These are phyloP conservation scores for Botrytis aclada DNA, from an alignment of 2,329 filamentous ascomycete genomes.

Conservation along the genomic window DNA sequence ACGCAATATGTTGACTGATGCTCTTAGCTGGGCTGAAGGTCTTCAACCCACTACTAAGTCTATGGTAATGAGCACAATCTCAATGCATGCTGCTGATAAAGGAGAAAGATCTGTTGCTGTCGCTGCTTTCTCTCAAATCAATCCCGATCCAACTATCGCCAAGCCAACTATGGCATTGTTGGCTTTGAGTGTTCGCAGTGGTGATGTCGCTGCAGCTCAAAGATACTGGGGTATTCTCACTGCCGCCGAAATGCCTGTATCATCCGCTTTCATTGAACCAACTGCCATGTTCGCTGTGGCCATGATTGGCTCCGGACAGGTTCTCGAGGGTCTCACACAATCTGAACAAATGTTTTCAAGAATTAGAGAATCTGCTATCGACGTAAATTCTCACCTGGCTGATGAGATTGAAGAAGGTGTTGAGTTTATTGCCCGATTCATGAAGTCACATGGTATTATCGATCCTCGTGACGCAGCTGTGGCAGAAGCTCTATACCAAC, in stretches of 20 bases:
- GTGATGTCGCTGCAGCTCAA: conserved; percentile 73
- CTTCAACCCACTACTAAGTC: conserved; percentile 58
- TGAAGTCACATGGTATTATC: conserved; percentile 52
- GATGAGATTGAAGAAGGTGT: conserved; percentile 87
- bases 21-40: conserved; percentile 67
- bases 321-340: conserved; percentile 75
- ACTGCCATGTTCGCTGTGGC: conserved; percentile 88
- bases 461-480: conserved; percentile 52
- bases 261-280: conserved; percentile 73
- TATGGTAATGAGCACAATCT: conserved; percentile 68
- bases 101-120: conserved; percentile 67
- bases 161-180: conserved; percentile 75
- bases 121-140: conserved; percentile 60
- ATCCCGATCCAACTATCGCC: conserved; percentile 48
- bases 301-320: conserved; percentile 78
- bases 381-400: conserved; percentile 53
- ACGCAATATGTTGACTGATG: conserved; percentile 67
- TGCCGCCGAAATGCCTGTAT: conserved; percentile 57
- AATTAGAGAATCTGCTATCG: conserved; percentile 61
- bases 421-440: conserved; percentile 62
- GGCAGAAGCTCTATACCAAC: conserved; percentile 47
- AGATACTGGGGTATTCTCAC: conserved; percentile 77
- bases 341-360: conserved; percentile 84
- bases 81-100: conserved; percentile 74
- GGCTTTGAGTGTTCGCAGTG: conserved; percentile 79